These are phyloP conservation scores for Fusarium nelsonii DNA, from an alignment of 2,329 filamentous ascomycete genomes.

Conservation along the genomic window DNA sequence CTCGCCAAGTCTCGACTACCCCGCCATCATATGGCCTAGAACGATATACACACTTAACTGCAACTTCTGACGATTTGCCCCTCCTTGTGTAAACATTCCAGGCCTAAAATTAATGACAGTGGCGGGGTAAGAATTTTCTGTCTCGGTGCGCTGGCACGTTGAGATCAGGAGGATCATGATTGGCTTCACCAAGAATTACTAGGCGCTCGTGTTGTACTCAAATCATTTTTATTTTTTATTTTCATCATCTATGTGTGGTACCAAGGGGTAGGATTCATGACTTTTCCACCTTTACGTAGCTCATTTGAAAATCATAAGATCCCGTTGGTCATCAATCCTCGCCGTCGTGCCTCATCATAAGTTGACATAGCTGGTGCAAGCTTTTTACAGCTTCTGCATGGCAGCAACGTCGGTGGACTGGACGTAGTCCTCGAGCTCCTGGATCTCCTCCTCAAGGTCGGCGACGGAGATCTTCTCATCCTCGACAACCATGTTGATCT, in stretches of 20 bases:
- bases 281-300: slow-evolving; percentile 44
- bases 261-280: slow-evolving; percentile 42
- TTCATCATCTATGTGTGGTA: slow-evolving; percentile 46
- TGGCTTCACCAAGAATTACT: neutral
- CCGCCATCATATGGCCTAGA: slow-evolving; percentile 48
- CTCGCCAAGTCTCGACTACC: slow-evolving; percentile 31
- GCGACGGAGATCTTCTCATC: slow-evolving; percentile 93
- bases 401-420: slow-evolving; percentile 92
- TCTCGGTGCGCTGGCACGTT: neutral
- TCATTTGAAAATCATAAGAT: slow-evolving; percentile 44
- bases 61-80: slow-evolving; percentile 33
- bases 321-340: slow-evolving; percentile 48
- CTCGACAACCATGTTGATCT: slow-evolving; percentile 98
- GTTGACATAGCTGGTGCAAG: slow-evolving; percentile 39
- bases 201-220: neutral
- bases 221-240: slow-evolving; percentile 30
- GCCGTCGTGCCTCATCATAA: slow-evolving; percentile 52
- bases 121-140: slow-evolving; percentile 10
- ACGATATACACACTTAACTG: slow-evolving; percentile 34
- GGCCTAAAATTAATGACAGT: neutral
- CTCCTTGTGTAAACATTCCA: slow-evolving; percentile 23
- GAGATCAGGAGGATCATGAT: neutral
- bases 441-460: slow-evolving; percentile 88
- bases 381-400: slow-evolving; percentile 89
- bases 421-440: slow-evolving; percentile 90